Evolutionary conservation across 2,329 filamentous ascomycete genomes (phyloP), one percentile per base, ranked within the genome.

Genomic region (Cladosporium cucumerinum): DNA sequence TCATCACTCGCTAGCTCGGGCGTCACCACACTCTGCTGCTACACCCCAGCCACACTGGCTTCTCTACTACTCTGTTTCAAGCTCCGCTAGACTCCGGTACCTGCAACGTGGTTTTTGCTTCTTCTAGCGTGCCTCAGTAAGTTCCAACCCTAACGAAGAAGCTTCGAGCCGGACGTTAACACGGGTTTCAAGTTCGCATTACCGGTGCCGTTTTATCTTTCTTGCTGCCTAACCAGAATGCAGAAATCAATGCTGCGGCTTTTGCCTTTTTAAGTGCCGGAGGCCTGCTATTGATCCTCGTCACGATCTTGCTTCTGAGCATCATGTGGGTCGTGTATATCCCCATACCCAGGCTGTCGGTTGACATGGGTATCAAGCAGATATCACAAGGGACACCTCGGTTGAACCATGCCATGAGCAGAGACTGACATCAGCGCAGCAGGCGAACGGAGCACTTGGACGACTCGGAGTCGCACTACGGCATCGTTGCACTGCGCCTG

Each of bases 41-140:
- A 52, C 30, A 28, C 49, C 7, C 48, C 59, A 18, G 25, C 46
- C 21, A 52, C 48, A 21, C 14, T 52, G 1, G 48, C 48, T n/a
- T 54, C 30, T 21, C 0, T 25, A 5, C 2, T 61, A 11, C 30
- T 61, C 21, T 51, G 46, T 39, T 54, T 52, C 32, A 61, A 39
- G 21, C 48, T 36, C 7, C 46, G 46, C 16, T 54, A 49, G 26
- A 52, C 59, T 34, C 59, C 59, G 25, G 21, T 49, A 5, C 48
- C 48, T 2, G 30, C 25, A 36, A 48, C 30, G 7, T 61, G 59
- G 59, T 43, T 61, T 39, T 36, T 61, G 21, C n/a, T 61, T 21
- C 21, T 61, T 18, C 30, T 61, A 30, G 59, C 52, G 6, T 61
- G 59, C 32, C 32, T 61, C n/a, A 54, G 59, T 61, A 39, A 54